Evolutionary conservation across 2,329 filamentous ascomycete species (phyloP), one percentile per base, ranked within the genome.

Genomic region (Cercospora brassicicola): DNA sequence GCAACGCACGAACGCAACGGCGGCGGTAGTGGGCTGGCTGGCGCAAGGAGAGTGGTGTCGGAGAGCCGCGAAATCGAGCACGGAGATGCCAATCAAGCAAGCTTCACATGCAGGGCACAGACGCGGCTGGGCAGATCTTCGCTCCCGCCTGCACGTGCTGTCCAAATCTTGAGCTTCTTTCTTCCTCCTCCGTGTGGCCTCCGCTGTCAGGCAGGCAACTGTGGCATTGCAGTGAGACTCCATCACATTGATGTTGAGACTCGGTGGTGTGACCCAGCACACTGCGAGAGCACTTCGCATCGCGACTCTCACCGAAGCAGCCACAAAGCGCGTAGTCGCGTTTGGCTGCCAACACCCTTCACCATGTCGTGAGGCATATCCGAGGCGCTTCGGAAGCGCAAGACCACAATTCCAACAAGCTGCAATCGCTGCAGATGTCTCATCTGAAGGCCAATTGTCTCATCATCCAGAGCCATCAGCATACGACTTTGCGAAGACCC

Each of bases 401-500:
- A 15, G 23, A 20, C 15, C 20, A 45, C 42, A 26, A 42, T 42
- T 28, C 28, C 62, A 65, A 31, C 59, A 63, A 9, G 39, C 59
- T 18, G 39, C 18, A 4, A 18, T 39, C 13, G 20, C 55, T 6
- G 23, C 39, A 45, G 48, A 20, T 4, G 36, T 26, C 10, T 23
- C 62, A 42, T 30, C 33, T 20, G n/a, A 30, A 10, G 4, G 10
- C 3, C 36, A 36, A 20, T 13, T 20, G 23, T 26, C 39, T 6
- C 28, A 18, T 30, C 60, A 62, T 4, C n/a, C 30, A 31, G 30
- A 59, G 4, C 55, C 55, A 28, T n/a, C 62, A 9, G 51, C 53
- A 13, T 20, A 31, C 30, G 67, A 60, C 18, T 72, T 73, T 59
- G 67, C 68, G 13, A 68, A 65, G 42, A 69, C 65, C 9, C 69